Evolutionary conservation across 352 stramenopile genomes (phyloP).

Genomic region (Phytophthora chlamydospora): DNA sequence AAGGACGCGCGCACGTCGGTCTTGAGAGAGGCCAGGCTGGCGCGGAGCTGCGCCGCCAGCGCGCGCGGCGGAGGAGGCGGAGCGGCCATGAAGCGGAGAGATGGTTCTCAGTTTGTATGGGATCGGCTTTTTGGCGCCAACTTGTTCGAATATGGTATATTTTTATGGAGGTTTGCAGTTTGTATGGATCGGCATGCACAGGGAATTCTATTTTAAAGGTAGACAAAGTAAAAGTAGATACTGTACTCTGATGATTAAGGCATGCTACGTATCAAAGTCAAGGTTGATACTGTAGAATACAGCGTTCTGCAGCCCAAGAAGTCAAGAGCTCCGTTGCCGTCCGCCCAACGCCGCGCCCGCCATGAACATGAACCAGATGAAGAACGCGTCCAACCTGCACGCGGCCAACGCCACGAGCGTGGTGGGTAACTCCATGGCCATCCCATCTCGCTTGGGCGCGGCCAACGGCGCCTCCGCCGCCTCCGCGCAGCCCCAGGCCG

Average conservation of each 20-base stretch:
- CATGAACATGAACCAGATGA: conserved; percentile 47
- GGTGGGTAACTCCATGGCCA: conserved; percentile 79
- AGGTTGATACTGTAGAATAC: too few relatives aligned
- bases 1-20: conserved; percentile 73
- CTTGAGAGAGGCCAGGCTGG: conserved; percentile 53
- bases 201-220: too few relatives aligned
- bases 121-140: too few relatives aligned
- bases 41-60: conserved; percentile 44
- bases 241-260: too few relatives aligned
- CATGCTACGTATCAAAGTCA: too few relatives aligned
- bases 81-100: conserved; percentile 1
- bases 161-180: neutral
- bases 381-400: conserved; percentile 77
- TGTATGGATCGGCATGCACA: too few relatives aligned
- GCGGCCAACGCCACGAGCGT: conserved; percentile 82
- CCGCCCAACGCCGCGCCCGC: neutral
- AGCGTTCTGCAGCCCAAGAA: too few relatives aligned
- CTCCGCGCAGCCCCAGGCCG: conserved; percentile 23
- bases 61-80: conserved; percentile 18
- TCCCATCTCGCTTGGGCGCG: conserved; percentile 51
- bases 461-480: conserved; percentile 37
- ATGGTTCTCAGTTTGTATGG: too few relatives aligned
- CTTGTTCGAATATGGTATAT: too few relatives aligned
- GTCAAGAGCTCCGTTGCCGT: too few relatives aligned
- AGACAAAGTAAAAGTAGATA: too few relatives aligned